A percentile compares a stretch with the other conserved stretches of the same genome.
Evolutionary conservation across 2,329 filamentous ascomycete species (phyloP).

Genomic region (Leptographium lundbergii): DNA sequence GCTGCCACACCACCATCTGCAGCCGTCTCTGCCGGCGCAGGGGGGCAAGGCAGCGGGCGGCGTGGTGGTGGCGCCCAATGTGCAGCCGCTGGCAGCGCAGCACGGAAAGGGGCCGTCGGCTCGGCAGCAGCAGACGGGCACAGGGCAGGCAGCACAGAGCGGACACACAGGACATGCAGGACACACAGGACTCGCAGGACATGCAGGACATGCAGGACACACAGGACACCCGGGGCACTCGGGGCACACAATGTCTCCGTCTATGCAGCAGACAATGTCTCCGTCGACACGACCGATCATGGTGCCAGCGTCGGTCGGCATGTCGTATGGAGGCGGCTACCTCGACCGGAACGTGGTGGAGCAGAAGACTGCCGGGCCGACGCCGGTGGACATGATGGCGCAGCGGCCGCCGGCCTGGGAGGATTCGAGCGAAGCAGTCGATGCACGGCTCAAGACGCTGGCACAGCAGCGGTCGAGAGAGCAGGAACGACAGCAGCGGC

Average conservation of each 20-base stretch:
- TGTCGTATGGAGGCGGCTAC: conserved; percentile 6
- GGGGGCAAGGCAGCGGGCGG: neutral
- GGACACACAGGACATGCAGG: neutral
- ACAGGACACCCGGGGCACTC: no score
- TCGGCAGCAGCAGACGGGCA: neutral
- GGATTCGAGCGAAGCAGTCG: conserved; percentile 8
- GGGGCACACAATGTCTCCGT: neutral
- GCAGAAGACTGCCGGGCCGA: neutral
- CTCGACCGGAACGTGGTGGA: conserved; percentile 6
- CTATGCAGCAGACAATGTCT: neutral
- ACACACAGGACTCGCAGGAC: no score
- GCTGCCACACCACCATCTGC: neutral
- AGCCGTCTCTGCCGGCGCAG: neutral
- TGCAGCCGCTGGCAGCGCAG: neutral
- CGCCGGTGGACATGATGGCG: neutral
- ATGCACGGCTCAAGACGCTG: conserved; percentile 21
- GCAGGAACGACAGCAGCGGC: neutral
- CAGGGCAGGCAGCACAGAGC: no score
- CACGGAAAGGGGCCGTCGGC: neutral
- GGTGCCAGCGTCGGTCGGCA: conserved; percentile 25
- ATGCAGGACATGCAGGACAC: no score
- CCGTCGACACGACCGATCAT: conserved; percentile 18
- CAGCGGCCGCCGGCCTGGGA: conserved; percentile 11
- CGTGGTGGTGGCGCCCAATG: neutral
- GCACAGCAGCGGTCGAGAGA: conserved; percentile 16